Conservation (phyloP, 805 yeast genomes). For the Sugiyamaella chiloensis region DNA sequence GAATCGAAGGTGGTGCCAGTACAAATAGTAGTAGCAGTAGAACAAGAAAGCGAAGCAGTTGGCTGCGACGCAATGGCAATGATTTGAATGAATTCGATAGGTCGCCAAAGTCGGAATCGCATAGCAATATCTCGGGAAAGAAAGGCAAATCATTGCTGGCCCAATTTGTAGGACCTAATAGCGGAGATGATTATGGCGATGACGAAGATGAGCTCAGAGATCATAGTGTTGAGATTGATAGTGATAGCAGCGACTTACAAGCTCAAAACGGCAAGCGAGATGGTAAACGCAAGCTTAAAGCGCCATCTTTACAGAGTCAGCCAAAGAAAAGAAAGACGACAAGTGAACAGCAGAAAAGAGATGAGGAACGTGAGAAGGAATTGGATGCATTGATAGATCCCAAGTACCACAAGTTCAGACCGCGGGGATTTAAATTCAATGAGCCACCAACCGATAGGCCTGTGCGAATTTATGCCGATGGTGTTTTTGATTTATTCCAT, state of each 20-base stretch:
- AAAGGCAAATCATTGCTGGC: neutral
- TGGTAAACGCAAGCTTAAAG: conserved; percentile 5
- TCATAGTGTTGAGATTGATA: neutral
- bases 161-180: conserved; percentile 1
- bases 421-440: conserved; percentile 72
- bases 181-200: conserved; percentile 6
- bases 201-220: neutral
- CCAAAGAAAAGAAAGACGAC: neutral
- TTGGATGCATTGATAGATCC: conserved; percentile 65
- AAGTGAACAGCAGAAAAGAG: conserved; percentile 16
- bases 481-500: conserved; percentile 95
- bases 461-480: conserved; percentile 94
- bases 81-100: no score
- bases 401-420: conserved; percentile 72
- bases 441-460: conserved; percentile 84
- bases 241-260: neutral
- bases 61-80: neutral
- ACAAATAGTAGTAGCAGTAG: neutral
- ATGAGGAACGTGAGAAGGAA: conserved; percentile 48
- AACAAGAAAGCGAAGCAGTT: neutral
- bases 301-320: neutral
- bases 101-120: no score
- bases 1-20: neutral
- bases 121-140: neutral
- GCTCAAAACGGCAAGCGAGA: neutral